Conservation (phyloP, 75 land plant species). For the Picea glauca region DNA sequence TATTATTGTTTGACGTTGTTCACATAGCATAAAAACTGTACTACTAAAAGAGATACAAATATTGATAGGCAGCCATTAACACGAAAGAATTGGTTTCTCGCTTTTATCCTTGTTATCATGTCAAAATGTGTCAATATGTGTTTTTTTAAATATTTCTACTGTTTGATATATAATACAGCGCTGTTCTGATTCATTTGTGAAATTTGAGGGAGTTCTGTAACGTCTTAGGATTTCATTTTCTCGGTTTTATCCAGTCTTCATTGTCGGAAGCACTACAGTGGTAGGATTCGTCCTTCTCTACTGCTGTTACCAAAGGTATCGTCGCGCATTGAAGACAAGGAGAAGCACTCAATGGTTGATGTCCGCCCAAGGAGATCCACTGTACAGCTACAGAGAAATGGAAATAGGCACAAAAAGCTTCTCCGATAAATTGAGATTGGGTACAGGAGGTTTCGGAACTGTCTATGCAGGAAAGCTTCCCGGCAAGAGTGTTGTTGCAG, state of each 20-base stretch:
- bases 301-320: neutral
- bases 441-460: slow-evolving; percentile 34
- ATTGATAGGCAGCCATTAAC: too few species aligned
- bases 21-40: too few species aligned
- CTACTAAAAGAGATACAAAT: too few species aligned
- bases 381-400: slow-evolving; percentile 22
- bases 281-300: too few species aligned
- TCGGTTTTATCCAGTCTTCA: neutral
- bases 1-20: too few species aligned
- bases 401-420: slow-evolving; percentile 21
- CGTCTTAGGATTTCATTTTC: neutral
- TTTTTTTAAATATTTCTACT: too few species aligned
- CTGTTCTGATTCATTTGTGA: too few species aligned
- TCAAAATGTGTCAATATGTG: too few species aligned
- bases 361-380: neutral
- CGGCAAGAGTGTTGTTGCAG: slow-evolving; percentile 20
- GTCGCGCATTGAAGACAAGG: neutral
- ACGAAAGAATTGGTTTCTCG: too few species aligned
- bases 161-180: too few species aligned
- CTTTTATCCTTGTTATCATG: too few species aligned
- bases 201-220: too few species aligned
- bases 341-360: neutral
- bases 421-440: slow-evolving; percentile 13
- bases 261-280: neutral
- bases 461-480: slow-evolving; percentile 26